Conservation (phyloP, 1,139 yeast genomes). For the Saccharomycopsis crataegensis region DNA sequence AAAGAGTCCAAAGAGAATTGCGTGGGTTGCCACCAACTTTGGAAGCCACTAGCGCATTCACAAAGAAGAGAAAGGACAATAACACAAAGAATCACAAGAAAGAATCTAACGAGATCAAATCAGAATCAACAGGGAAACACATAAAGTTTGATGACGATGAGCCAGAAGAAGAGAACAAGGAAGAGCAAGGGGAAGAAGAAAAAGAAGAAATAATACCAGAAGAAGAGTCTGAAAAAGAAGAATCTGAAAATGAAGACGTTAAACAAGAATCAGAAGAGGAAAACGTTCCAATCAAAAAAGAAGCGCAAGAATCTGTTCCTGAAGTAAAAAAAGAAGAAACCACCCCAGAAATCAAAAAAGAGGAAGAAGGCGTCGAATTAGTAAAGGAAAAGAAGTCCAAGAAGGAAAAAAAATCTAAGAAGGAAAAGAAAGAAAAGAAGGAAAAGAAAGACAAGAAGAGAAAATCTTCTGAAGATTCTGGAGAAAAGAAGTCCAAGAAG, state of each 20-base stretch:
- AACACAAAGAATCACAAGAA: conserved; percentile 18
- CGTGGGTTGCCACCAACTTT: conserved; percentile 59
- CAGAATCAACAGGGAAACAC: conserved; percentile 22
- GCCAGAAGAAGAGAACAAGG: conserved; percentile 25
- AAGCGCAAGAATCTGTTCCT: conserved; percentile 9
- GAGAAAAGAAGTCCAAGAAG: conserved; percentile 2
- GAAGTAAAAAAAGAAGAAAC: conserved; percentile 20
- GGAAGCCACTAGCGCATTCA: conserved; percentile 20
- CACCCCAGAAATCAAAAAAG: conserved; percentile 20
- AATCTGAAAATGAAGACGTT: conserved; percentile 8
- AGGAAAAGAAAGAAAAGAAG: conserved; percentile 21
- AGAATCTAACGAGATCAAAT: conserved; percentile 19
- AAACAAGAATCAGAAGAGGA: conserved; percentile 20
- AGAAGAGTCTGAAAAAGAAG: conserved; percentile 19
- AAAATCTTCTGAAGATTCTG: neutral
- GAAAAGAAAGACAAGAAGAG: conserved; percentile 4
- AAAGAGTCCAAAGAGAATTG: conserved; percentile 60
- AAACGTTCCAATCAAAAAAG: conserved; percentile 1
- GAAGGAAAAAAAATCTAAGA: conserved; percentile 17
- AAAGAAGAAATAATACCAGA: conserved; percentile 25
- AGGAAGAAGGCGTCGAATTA: conserved; percentile 18
- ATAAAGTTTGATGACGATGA: conserved; percentile 23
- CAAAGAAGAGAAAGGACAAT: conserved; percentile 12
- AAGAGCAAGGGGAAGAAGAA: conserved; percentile 25
- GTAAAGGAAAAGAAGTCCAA: neutral